Conservation (phyloP, 768 basidiomycete genomes). For the Xerocomus spinulosus region DNA sequence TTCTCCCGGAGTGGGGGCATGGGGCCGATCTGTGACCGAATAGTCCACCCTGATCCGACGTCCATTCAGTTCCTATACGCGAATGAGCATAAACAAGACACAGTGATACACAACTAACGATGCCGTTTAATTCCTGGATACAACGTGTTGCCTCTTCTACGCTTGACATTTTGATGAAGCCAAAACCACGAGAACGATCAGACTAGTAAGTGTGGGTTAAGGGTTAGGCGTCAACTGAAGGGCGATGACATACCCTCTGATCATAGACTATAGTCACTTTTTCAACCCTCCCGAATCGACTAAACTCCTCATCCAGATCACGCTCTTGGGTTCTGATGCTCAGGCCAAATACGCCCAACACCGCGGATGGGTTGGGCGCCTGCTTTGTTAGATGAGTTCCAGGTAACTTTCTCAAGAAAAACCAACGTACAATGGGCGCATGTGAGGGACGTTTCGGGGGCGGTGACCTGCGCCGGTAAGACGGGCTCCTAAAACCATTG, state of each 20-base stretch:
- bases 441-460: conserved; percentile 61
- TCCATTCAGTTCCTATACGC: conserved; percentile 79
- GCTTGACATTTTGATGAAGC: conserved; percentile 90
- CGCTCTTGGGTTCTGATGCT: conserved; percentile 92
- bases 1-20: conserved; percentile 94
- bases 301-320: conserved; percentile 93
- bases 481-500: conserved; percentile 55
- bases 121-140: conserved; percentile 87
- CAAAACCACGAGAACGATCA: conserved; percentile 95
- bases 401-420: conserved; percentile 8
- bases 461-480: conserved; percentile 53
- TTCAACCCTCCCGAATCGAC: conserved; percentile 81
- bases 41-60: conserved; percentile 96
- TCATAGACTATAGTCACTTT: conserved; percentile 98
- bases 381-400: conserved; percentile 45
- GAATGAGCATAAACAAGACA: conserved; percentile 5
- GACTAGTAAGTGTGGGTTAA: conserved; percentile 46
- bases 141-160: conserved; percentile 86
- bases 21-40: conserved; percentile 89
- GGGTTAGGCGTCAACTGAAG: conserved; percentile 19
- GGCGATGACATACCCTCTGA: conserved; percentile 64
- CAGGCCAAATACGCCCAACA: conserved; percentile 97
- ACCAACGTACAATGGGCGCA: conserved; percentile 63
- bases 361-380: conserved; percentile 84
- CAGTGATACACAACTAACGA: conserved; percentile 48